These are phyloP conservation scores for Globisporangium canariense DNA, from an alignment of 352 stramenopile genomes.

Conservation along the genomic window DNA sequence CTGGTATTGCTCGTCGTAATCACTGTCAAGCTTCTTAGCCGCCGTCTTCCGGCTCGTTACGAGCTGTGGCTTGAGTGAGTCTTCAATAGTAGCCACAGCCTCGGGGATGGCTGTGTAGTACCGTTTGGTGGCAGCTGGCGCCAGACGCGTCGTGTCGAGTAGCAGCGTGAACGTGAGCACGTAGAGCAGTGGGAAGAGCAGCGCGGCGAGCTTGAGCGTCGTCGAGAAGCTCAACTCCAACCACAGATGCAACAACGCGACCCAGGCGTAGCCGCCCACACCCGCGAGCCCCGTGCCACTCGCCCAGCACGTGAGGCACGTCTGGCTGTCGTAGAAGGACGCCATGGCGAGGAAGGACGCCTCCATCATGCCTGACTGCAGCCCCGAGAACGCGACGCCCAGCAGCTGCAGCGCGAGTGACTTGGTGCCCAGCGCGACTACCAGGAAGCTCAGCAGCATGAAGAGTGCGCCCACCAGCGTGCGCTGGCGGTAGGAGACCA, in stretches of 20 bases:
- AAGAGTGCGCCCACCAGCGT: slow-evolving; percentile 64
- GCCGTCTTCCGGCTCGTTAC: not conserved
- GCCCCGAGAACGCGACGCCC: slow-evolving; percentile 82
- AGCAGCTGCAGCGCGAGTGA: slow-evolving; percentile 80
- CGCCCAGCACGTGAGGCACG: slow-evolving; percentile 89
- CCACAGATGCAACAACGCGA: slow-evolving; percentile 71
- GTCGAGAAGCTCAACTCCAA: slow-evolving; percentile 63
- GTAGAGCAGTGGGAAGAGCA: slow-evolving; percentile 64
- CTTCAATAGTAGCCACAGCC: slow-evolving; percentile 3
- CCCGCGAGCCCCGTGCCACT: slow-evolving; percentile 92
- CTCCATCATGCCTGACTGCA: slow-evolving; percentile 90
- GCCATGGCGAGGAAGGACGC: slow-evolving; percentile 86
- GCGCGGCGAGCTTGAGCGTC: slow-evolving; percentile 48
- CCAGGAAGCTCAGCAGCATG: slow-evolving; percentile 82
- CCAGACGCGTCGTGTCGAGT: slow-evolving; percentile 51
- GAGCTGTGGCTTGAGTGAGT: slow-evolving; percentile 9
- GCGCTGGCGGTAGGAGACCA: slow-evolving; percentile 85
- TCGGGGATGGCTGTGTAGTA: slow-evolving; percentile 46
- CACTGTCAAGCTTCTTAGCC: slow-evolving; percentile 6
- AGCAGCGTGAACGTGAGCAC: slow-evolving; percentile 58
- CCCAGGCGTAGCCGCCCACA: slow-evolving; percentile 88
- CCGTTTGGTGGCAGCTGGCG: slow-evolving; percentile 9
- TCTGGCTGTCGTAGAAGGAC: slow-evolving; percentile 74
- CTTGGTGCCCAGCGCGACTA: slow-evolving; percentile 55
- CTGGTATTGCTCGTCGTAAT: slow-evolving; percentile 3